phyloP scores from a whole-genome alignment of 495 filamentous ascomycete genomes.

The Tuber borchii region DNA sequence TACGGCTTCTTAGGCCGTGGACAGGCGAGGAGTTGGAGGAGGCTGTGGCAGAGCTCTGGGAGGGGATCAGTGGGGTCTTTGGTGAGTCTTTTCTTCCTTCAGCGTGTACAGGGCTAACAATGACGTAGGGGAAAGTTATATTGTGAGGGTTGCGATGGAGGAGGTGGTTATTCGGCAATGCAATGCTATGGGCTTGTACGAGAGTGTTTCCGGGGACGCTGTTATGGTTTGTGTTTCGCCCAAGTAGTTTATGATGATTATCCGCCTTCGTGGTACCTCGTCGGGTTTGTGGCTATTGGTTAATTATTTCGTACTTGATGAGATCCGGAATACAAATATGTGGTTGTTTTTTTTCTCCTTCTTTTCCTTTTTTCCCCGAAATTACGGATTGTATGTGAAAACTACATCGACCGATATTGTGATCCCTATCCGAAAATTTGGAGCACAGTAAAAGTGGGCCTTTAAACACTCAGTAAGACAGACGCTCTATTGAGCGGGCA shows the following conservation, averaged over 20 bases:
- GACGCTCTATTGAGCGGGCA: background rate
- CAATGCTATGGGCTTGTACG: constrained; percentile 52
- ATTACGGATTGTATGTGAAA: background rate
- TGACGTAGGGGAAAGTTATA: background rate
- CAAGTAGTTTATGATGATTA: background rate
- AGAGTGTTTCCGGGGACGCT: constrained; percentile 49
- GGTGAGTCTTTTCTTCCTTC: background rate
- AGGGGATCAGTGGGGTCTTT: constrained; percentile 13
- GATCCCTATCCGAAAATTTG: background rate
- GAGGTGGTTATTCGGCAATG: constrained; percentile 51
- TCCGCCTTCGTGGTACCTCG: background rate
- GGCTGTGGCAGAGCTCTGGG: constrained; percentile 10
- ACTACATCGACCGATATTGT: background rate
- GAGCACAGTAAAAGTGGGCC: background rate
- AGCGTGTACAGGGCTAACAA: background rate
- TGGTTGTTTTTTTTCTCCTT: background rate
- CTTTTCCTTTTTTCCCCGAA: background rate
- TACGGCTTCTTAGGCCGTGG: constrained; percentile 14
- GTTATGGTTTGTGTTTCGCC: constrained; percentile 45
- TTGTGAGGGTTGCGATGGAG: constrained; percentile 27
- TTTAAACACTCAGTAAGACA: background rate
- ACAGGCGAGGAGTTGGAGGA: constrained; percentile 9
- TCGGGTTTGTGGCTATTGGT: background rate
- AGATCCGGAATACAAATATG: constrained; percentile 9
- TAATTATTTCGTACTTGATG: background rate